These are phyloP conservation scores for Thelephora terrestris DNA, from an alignment of 1,284 basidiomycete genomes.

Conservation along the genomic window DNA sequence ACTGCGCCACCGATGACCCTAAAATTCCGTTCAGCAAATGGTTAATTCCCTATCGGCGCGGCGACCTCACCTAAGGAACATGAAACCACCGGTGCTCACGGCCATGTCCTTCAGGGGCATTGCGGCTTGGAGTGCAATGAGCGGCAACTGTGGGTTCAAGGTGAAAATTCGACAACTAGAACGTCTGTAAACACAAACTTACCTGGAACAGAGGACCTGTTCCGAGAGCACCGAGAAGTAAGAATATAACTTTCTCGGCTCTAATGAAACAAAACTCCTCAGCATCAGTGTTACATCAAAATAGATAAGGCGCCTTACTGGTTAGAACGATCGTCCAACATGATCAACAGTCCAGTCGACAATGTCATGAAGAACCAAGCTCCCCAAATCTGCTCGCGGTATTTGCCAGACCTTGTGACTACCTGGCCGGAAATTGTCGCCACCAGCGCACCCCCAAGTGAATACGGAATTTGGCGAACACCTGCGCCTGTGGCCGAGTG, in stretches of 20 bases:
- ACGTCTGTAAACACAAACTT: slow-evolving; percentile 7
- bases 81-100: slow-evolving; percentile 60
- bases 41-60: not conserved
- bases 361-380: slow-evolving; percentile 44
- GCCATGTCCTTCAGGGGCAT: slow-evolving; percentile 81
- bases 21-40: not conserved
- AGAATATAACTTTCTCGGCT: slow-evolving; percentile 48
- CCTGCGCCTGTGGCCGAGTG: slow-evolving; percentile 68
- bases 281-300: not conserved
- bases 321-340: slow-evolving; percentile 31
- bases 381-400: slow-evolving; percentile 54
- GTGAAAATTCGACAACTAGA: not conserved
- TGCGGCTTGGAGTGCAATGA: slow-evolving; percentile 67
- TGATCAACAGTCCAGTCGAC: slow-evolving; percentile 61
- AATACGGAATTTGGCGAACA: slow-evolving; percentile 64
- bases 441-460: slow-evolving; percentile 47
- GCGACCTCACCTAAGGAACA: slow-evolving; percentile 51
- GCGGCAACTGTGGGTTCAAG: slow-evolving; percentile 35
- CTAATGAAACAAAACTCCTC: slow-evolving; percentile 21
- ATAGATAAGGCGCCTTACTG: slow-evolving; percentile 23
- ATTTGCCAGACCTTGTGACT: slow-evolving; percentile 50
- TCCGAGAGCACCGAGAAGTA: slow-evolving; percentile 49
- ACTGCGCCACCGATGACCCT: slow-evolving; percentile 73
- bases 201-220: slow-evolving; percentile 59
- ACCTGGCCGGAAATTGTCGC: slow-evolving; percentile 52